Base-by-base conservation (phyloP, 1,284 basidiomycete genomes). In the Puccinia novopanici region DNA sequence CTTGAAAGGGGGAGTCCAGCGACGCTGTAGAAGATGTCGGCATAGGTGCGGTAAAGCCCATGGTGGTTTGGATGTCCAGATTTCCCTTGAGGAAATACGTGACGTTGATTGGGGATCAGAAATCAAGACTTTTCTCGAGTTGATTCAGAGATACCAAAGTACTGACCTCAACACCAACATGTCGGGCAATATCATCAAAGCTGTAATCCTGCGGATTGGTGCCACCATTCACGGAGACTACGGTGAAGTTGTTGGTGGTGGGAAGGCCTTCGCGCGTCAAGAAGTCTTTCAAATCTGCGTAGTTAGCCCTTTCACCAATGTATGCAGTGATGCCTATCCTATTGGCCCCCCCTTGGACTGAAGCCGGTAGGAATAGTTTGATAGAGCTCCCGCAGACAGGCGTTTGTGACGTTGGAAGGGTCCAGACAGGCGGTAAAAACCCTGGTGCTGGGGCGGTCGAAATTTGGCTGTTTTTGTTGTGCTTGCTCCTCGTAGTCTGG, bases 41-140 rank as follows among this genome's bases (percentile, higher is more conserved):
- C 59, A 75, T 75, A 10, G 55, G 55, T 15, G 57, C 55, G 24
- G 59, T 65, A 48, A 75, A 59, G 17, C 74, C 74, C 42, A 65
- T 65, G 5, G 59, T 59, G 15, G 74, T 75, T 65, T 75, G 74
- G 48, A 75, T 65, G n/a, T 75, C 74, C 40, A 75, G 27, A 52
- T 75, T 75, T 27, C 37, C 74, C 59, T 75, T 6, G 2, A 37
- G 5, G 9, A 10, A 27, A 30, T 15, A 6, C 8, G 37, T 6
- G 37, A 34, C 6, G 13, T 42, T 48, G 50, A 22, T 1, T 42
- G 13, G 54, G 19, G 22, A 48, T n/a, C n/a, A n/a, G n/a, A n/a
- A n/a, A n/a, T n/a, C n/a, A n/a, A n/a, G n/a, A n/a, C n/a, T n/a
- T n/a, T n/a, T n/a, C n/a, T n/a, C n/a, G n/a, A n/a, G n/a, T n/a